Percentiles rank a stretch among this genome's conserved stretches.
Evolutionary conservation across 179 eudicot genomes (phyloP).

Genomic region (Amaranthus tricolor): DNA sequence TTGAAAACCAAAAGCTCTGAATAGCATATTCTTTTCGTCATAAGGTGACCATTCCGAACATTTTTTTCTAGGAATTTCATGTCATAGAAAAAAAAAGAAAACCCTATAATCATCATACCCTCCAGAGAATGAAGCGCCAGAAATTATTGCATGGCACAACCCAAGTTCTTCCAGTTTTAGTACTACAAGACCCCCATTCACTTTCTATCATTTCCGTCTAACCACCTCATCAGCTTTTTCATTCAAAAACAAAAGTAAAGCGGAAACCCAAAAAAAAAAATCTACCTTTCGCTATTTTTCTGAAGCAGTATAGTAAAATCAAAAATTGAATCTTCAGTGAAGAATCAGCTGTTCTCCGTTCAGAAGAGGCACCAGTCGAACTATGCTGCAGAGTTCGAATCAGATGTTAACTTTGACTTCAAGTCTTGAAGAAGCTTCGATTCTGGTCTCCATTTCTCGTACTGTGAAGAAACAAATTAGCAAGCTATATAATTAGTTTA

Average conservation of each 20-base stretch:
- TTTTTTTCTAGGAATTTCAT: constrained; percentile 18
- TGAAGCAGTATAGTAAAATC: constrained; percentile 27
- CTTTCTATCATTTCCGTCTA: constrained; percentile 22
- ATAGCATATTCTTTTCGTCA: neutral
- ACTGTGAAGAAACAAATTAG: constrained; percentile 32
- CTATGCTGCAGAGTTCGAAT: constrained; percentile 36
- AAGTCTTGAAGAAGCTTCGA: constrained; percentile 44
- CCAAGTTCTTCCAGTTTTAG: constrained; percentile 21
- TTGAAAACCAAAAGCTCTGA: constrained; percentile 20
- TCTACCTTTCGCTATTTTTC: constrained; percentile 32
- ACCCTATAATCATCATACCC: constrained; percentile 9
- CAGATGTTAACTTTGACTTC: constrained; percentile 34
- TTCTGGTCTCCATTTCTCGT: constrained; percentile 54
- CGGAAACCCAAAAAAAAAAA: constrained; percentile 21
- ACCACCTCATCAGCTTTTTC: constrained; percentile 25
- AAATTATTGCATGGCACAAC: constrained; percentile 36
- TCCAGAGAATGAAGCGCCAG: constrained; percentile 22
- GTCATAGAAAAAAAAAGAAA: constrained; percentile 26
- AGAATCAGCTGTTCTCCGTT: constrained; percentile 40
- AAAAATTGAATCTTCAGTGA: constrained; percentile 44
- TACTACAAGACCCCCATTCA: constrained; percentile 16
- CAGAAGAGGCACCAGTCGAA: constrained; percentile 39
- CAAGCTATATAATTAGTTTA: neutral
- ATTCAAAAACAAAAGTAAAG: constrained; percentile 10
- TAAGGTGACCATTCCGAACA: constrained; percentile 24